Conservation (phyloP, 768 basidiomycete genomes). For the Mycena chlorophos region DNA sequence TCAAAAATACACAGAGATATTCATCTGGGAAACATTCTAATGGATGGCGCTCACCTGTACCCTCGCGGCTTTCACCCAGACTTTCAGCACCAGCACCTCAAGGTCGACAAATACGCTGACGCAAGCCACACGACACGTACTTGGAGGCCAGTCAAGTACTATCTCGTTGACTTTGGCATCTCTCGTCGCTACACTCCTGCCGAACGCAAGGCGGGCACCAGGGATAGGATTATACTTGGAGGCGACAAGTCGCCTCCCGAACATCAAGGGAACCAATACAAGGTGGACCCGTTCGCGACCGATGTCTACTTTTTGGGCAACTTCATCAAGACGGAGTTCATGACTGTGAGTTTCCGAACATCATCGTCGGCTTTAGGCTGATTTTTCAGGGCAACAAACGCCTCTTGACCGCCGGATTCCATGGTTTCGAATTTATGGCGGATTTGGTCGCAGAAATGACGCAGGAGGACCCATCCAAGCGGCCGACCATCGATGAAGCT, state of each 20-base stretch:
- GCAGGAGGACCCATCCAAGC: constrained; percentile 18
- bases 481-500: constrained; percentile 24
- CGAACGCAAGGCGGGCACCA: not conserved
- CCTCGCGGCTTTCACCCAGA: constrained; percentile 22
- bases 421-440: constrained; percentile 22
- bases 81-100: not conserved
- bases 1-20: constrained; percentile 21
- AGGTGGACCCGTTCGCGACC: constrained; percentile 34
- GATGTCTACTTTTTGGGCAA: constrained; percentile 40
- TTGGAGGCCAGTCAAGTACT: constrained; percentile 11
- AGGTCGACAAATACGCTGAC: not conserved
- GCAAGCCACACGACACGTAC: not conserved
- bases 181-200: constrained; percentile 3
- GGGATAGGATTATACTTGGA: constrained; percentile 1
- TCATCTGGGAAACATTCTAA: constrained; percentile 24
- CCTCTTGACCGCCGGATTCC: not conserved
- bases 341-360: constrained; percentile 21
- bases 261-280: constrained; percentile 13
- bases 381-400: not conserved
- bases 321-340: constrained; percentile 28
- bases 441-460: constrained; percentile 26
- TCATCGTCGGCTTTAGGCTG: not conserved
- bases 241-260: constrained; percentile 30
- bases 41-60: constrained; percentile 20
- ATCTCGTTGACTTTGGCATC: constrained; percentile 22